Evolutionary conservation across 768 basidiomycete genomes (phyloP).

Genomic region (Rossbeevera mucosa): DNA sequence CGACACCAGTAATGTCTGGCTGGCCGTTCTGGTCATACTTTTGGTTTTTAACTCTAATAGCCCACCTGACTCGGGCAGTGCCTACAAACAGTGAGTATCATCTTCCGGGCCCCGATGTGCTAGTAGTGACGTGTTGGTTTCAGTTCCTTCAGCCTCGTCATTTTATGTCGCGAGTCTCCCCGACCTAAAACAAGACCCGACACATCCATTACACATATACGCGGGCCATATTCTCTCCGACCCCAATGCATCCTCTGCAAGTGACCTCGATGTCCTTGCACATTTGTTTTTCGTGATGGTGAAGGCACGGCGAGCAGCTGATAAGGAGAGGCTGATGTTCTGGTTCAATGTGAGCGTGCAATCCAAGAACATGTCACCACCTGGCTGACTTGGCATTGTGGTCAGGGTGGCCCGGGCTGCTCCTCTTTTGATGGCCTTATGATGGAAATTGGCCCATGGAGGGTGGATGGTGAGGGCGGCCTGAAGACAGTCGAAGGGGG

Average conservation of each 20-base stretch:
- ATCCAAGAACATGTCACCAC: background rate
- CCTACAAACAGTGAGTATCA: slow-evolving; percentile 40
- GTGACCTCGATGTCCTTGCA: slow-evolving; percentile 58
- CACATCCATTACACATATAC: slow-evolving; percentile 71
- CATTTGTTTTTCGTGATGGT: slow-evolving; percentile 89
- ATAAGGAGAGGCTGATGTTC: slow-evolving; percentile 85
- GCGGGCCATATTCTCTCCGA: slow-evolving; percentile 84
- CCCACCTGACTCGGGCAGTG: slow-evolving; percentile 20
- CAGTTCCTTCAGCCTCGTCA: slow-evolving; percentile 71
- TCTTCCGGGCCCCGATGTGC: background rate
- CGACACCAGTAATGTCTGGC: slow-evolving; percentile 1
- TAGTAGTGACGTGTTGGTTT: too few relatives aligned
- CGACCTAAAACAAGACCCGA: slow-evolving; percentile 66
- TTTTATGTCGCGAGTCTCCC: slow-evolving; percentile 81
- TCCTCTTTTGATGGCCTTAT: slow-evolving; percentile 95
- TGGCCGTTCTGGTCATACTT: slow-evolving; percentile 13
- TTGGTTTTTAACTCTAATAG: slow-evolving; percentile 14
- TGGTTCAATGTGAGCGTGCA: slow-evolving; percentile 84
- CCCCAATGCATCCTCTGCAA: slow-evolving; percentile 49
- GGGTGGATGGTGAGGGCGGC: slow-evolving; percentile 65
- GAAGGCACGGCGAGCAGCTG: slow-evolving; percentile 83
- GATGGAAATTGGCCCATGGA: slow-evolving; percentile 98
- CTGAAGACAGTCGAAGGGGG: slow-evolving; percentile 77
- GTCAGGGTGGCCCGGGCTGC: slow-evolving; percentile 92
- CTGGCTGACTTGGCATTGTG: background rate